Evolutionary conservation across 1,284 basidiomycete genomes (phyloP).

Genomic region (Ganoderma meredithae): DNA sequence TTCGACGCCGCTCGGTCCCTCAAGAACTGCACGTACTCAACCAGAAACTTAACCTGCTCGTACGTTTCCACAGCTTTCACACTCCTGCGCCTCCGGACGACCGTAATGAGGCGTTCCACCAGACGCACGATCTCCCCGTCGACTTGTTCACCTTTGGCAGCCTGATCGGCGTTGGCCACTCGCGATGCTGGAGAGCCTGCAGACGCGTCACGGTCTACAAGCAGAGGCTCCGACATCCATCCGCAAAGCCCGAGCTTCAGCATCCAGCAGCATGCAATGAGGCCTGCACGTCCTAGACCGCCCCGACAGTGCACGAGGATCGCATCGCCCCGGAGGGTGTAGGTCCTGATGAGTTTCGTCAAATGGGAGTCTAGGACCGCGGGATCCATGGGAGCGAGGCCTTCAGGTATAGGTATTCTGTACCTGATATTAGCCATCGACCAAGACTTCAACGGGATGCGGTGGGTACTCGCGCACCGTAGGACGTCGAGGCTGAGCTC

Average conservation of each 20-base stretch:
- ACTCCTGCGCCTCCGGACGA: constrained; percentile 80
- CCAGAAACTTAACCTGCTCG: constrained; percentile 89
- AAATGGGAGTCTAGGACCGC: constrained; percentile 75
- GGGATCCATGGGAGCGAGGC: constrained; percentile 80
- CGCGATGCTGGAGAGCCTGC: no score
- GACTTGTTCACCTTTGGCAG: constrained; percentile 34
- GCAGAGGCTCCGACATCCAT: constrained; percentile 51
- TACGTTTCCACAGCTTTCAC: constrained; percentile 90
- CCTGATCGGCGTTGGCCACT: not conserved
- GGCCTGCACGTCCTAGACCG: constrained; percentile 93
- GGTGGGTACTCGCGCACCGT: constrained; percentile 42
- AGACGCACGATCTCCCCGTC: constrained; percentile 63
- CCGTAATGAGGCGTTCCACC: constrained; percentile 76
- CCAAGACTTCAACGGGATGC: not conserved
- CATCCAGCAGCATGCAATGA: constrained; percentile 94
- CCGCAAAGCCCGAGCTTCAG: constrained; percentile 90
- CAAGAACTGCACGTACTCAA: constrained; percentile 80
- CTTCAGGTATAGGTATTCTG: constrained; percentile 92
- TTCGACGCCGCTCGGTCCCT: constrained; percentile 37
- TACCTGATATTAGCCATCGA: not conserved
- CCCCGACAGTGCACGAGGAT: constrained; percentile 94
- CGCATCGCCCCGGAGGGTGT: constrained; percentile 78
- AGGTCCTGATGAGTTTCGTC: constrained; percentile 72
- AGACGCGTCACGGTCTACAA: not conserved
- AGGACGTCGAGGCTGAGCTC: constrained; percentile 81